Evolutionary conservation across 306 rosid species (phyloP), one percentile per base, ranked within the genome.

Genomic region (Prosopis cineraria): DNA sequence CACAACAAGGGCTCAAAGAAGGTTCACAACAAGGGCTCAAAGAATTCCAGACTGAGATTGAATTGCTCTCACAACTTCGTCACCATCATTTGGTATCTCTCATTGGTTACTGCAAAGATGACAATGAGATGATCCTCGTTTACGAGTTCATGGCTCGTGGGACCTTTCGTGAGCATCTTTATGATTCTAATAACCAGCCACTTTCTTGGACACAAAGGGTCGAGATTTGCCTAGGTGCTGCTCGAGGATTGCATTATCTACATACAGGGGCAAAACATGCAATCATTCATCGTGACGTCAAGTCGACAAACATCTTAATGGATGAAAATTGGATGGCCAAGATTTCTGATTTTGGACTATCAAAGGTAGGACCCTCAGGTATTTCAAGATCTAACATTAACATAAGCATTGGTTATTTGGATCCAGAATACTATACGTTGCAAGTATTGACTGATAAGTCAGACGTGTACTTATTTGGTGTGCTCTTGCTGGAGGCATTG

Each of bases 401-500:
- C 47, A 11, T 41, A 41, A 79, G 12, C 4, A 0, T 10, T 0
- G 68, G 80, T 0, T 77, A 77, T 39, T 17, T 77, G 31, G 80
- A 77, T 30, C 74, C 56, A 0, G 43, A 77, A 48, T 76, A 66
- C 48, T 68, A 40, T 6, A 17, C 52, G 0, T 58, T 65, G 0
- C 77, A 69, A 9, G 63, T 43, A 4, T 3, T 81, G 11, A 84
- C 88, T 0, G 79, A 72, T 1, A 87, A 79, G 39, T 73, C 86
- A 0, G 86, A 87, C 9, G 84, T 87, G 2, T 81, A 87, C 64
- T 81, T 86, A 0, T 84, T 79, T 19, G 86, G 90, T 0, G 86
- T 87, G 0, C 81, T 87, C 0, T n/a, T 87, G 2, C 74, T 78
- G 0, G 90, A 87, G 36, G 80, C 76, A 0, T 11, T 87, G 0